Percentiles rank a stretch among this genome's conserved stretches.
phyloP scores from a whole-genome alignment of 257 asterid genomes.

The Solanum gracilifrons region DNA sequence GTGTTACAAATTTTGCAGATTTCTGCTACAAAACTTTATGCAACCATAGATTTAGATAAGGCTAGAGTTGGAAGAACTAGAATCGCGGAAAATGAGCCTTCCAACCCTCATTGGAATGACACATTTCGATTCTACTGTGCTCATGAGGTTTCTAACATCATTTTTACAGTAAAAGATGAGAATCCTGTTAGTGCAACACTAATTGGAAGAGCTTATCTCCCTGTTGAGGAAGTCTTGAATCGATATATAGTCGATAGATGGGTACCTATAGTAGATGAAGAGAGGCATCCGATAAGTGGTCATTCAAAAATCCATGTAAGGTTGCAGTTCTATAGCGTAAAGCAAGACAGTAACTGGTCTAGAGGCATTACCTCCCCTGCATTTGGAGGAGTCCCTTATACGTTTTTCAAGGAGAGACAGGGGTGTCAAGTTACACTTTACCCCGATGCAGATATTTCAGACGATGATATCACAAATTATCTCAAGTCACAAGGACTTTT shows the following conservation, averaged over 20 bases:
- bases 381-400: constrained; percentile 49
- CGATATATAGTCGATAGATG: constrained; percentile 46
- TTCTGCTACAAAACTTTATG: constrained; percentile 45
- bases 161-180: constrained; percentile 57
- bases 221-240: constrained; percentile 40
- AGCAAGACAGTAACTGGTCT: constrained; percentile 55
- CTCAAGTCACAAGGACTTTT: constrained; percentile 17
- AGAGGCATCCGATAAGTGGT: constrained; percentile 37
- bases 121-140: constrained; percentile 62
- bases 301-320: constrained; percentile 54
- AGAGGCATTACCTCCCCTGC: constrained; percentile 38
- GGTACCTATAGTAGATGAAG: constrained; percentile 48
- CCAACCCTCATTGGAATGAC: constrained; percentile 68
- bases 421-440: constrained; percentile 58
- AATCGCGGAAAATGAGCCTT: constrained; percentile 23
- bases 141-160: constrained; percentile 41
- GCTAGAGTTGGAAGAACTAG: constrained; percentile 71
- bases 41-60: constrained; percentile 61
- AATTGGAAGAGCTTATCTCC: constrained; percentile 66
- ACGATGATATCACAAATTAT: constrained; percentile 25
- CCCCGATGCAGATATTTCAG: constrained; percentile 59
- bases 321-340: constrained; percentile 32
- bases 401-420: constrained; percentile 59
- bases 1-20: constrained; percentile 17
- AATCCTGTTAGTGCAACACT: constrained; percentile 65